phyloP scores from a whole-genome alignment of 1,284 basidiomycete genomes.

The Trichosporon faecale region DNA sequence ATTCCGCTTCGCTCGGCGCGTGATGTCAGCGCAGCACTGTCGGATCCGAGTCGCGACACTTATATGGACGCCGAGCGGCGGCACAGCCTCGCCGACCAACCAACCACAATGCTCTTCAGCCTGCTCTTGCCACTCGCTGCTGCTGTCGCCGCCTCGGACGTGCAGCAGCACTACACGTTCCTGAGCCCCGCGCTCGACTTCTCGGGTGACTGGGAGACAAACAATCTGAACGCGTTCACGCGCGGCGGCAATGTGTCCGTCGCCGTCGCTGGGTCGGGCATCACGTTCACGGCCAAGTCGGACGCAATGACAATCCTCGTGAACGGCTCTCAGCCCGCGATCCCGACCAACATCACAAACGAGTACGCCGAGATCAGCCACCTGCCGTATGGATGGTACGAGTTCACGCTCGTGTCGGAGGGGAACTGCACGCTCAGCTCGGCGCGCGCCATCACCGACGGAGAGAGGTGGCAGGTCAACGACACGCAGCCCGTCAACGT shows the following conservation, averaged over 20 bases:
- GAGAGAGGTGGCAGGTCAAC: not conserved
- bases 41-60: not conserved
- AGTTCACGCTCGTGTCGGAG: not conserved
- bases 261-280: not conserved
- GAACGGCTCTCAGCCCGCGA: not conserved
- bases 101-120: not conserved
- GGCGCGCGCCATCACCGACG: not conserved
- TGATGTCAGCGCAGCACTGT: not conserved
- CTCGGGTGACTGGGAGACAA: not conserved
- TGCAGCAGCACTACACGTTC: not conserved
- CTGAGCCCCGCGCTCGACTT: not conserved
- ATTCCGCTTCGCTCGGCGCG: not conserved
- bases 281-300: not conserved
- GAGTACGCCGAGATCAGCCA: not conserved
- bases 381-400: not conserved
- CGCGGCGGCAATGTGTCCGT: not conserved
- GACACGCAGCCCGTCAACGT: not conserved
- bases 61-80: too few relatives aligned
- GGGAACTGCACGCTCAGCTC: not conserved
- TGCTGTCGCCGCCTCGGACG: not conserved
- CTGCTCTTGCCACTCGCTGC: not conserved
- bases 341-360: not conserved
- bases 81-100: too few relatives aligned
- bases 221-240: not conserved
- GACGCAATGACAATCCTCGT: not conserved